Conservation (phyloP, 179 eudicot species). For the Vitellaria paradoxa region DNA sequence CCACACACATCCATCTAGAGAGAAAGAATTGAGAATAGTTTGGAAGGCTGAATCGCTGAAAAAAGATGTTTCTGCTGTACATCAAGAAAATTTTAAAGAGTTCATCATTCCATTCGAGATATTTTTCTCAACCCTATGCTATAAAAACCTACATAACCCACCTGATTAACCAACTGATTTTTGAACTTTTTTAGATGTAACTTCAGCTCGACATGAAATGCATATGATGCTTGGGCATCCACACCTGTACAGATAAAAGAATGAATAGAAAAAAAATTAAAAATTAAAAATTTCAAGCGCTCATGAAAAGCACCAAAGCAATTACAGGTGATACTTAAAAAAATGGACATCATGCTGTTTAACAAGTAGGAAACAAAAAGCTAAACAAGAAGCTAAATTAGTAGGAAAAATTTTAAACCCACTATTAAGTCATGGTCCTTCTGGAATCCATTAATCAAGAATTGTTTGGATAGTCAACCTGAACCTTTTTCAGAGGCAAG, state of each 20-base stretch:
- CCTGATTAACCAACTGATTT: slow-evolving; percentile 87
- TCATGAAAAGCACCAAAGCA: neutral
- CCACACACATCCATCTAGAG: too few species aligned
- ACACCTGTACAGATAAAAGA: slow-evolving; percentile 50
- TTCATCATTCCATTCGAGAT: too few species aligned
- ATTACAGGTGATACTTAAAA: neutral
- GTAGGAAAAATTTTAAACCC: neutral
- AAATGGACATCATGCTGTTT: neutral
- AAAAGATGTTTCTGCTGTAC: too few species aligned
- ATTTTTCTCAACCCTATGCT: too few species aligned
- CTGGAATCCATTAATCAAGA: neutral
- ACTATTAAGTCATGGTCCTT: neutral
- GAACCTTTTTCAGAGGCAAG: neutral
- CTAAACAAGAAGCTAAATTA: neutral
- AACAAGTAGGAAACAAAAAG: neutral
- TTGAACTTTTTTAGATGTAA: slow-evolving; percentile 87
- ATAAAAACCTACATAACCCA: too few species aligned
- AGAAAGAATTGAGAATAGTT: too few species aligned
- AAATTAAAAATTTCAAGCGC: neutral
- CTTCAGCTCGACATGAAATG: slow-evolving; percentile 89
- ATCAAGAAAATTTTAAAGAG: too few species aligned
- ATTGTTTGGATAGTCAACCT: slow-evolving; percentile 1
- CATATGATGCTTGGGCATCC: slow-evolving; percentile 98
- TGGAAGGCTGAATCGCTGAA: too few species aligned
- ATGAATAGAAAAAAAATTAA: neutral